A percentile compares a stretch with the other conserved stretches of the same genome.
phyloP scores from a whole-genome alignment of 2,329 filamentous ascomycete genomes.

The Biscogniauxia sp. region DNA sequence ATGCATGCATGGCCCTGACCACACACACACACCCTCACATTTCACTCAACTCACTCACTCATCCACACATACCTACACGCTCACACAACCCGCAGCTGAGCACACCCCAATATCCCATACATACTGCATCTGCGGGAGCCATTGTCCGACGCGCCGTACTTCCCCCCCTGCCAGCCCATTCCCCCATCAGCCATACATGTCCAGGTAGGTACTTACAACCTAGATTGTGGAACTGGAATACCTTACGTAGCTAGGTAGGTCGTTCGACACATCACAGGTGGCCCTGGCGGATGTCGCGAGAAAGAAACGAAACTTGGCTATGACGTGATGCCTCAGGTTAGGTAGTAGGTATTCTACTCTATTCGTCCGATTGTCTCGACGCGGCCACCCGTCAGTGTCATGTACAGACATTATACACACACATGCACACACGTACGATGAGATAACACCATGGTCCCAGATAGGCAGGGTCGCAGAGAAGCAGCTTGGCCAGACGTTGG shows the following conservation, averaged over 20 bases:
- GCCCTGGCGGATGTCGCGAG: background rate
- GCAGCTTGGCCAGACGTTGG: background rate
- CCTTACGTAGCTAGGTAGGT: background rate
- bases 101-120: constrained; percentile 4
- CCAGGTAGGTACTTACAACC: constrained; percentile 5
- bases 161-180: constrained; percentile 2
- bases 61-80: background rate
- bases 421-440: background rate
- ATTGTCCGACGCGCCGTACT: constrained; percentile 23
- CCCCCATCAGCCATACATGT: constrained; percentile 9
- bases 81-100: constrained; percentile 12
- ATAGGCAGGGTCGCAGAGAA: background rate
- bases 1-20: background rate
- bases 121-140: constrained; percentile 24
- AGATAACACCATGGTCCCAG: background rate
- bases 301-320: background rate
- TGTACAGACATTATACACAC: background rate
- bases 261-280: background rate
- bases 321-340: background rate
- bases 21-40: too few relatives aligned
- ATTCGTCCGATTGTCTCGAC: background rate
- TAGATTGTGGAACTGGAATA: background rate
- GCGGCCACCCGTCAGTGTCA: background rate
- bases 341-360: too few relatives aligned
- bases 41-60: background rate